Base-by-base conservation (phyloP, 2,329 filamentous ascomycete species). In the Ophiocordyceps australis region DNA sequence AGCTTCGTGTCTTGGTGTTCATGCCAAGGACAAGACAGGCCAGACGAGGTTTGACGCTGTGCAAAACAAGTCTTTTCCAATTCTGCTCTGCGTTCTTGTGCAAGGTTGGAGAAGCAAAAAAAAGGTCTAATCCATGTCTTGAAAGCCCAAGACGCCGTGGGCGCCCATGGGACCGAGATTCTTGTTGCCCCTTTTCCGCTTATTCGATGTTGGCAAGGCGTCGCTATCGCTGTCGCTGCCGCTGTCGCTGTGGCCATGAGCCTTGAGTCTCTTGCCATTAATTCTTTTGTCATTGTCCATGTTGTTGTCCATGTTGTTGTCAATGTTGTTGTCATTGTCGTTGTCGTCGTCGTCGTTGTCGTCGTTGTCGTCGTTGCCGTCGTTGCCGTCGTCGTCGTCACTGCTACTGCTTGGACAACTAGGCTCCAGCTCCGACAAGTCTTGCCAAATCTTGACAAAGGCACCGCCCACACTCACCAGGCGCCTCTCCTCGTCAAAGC, bases 391-490 rank as follows among this genome's bases (percentile, higher is more conserved):
- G 0, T 52, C 60, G 2, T 59, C 61, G 0, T 65, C 57, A 2
- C 46, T 45, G 3, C 38, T 38, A 17, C 45, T 40, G 3, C 54
- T 57, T n/a, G n/a, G n/a, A n/a, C n/a, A n/a, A n/a, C n/a, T n/a
- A n/a, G n/a, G n/a, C 14, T 64, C 59, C 3, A 60, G 46, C 30
- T 57, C 58, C n/a, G 65, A 57, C 32, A 74, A 66, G 43, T 89
- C 71, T 77, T 89, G 71, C 89, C 89, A 98, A 3, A 95, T 74
- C 50, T 94, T 94, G 34, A 98, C 67, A 1, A 73, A 72, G 38
- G 65, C 67, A 1, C 89, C 89, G 28, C 89, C 89, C 9, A 82
- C 85, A 40, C 74, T 91, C 37, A 98, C 82, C 60, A 98, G 70
- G 23, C 89, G 65, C 23, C 83, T 80, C 26, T 74, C 70, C 26